These are phyloP conservation scores for Penicillium samsonianum DNA, from an alignment of 495 filamentous ascomycete genomes.

Conservation along the genomic window DNA sequence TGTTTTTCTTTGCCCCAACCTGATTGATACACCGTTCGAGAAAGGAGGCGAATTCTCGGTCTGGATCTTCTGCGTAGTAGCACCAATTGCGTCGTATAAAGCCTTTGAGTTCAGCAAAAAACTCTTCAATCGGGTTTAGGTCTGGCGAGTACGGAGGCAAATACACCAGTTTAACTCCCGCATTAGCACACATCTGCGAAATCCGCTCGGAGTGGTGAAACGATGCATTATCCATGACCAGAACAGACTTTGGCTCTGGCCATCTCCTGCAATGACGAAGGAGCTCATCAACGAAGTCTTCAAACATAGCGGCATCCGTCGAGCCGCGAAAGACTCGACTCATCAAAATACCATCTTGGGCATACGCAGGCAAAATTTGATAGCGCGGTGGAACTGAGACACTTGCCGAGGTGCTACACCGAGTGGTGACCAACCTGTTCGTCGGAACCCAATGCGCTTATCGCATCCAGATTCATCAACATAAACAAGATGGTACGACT, in stretches of 20 bases:
- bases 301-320: constrained; percentile 35
- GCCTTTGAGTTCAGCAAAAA: constrained; percentile 26
- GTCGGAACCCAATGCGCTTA: constrained; percentile 28
- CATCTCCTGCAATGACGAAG: constrained; percentile 34
- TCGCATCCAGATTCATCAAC: constrained; percentile 13
- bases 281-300: constrained; percentile 42
- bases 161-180: constrained; percentile 26
- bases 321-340: constrained; percentile 36
- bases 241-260: constrained; percentile 30
- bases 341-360: constrained; percentile 35
- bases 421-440: constrained; percentile 29
- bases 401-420: constrained; percentile 33
- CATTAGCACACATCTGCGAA: too few relatives aligned
- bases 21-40: too few relatives aligned
- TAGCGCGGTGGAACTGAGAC: constrained; percentile 32
- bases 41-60: constrained; percentile 36
- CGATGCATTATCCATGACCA: too few relatives aligned
- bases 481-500: constrained; percentile 34
- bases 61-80: constrained; percentile 34
- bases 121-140: constrained; percentile 25
- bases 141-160: constrained; percentile 30
- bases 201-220: too few relatives aligned
- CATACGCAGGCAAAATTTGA: constrained; percentile 42
- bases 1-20: constrained; percentile 25
- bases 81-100: constrained; percentile 30